Conservation (phyloP, 1,139 yeast genomes). For the Pneumocystis canis region DNA sequence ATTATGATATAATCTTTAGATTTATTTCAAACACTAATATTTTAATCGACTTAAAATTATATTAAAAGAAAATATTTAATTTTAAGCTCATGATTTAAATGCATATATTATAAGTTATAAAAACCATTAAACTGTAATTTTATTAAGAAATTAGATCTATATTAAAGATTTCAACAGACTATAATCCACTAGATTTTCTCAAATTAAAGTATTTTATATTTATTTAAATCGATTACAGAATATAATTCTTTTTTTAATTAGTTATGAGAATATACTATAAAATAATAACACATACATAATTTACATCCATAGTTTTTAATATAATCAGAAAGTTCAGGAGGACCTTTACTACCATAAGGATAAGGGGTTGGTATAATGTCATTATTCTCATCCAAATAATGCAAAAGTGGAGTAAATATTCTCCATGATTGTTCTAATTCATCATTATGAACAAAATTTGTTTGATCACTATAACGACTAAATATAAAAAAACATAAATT, state of each 20-base stretch:
- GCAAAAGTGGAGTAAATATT: slow-evolving; percentile 56
- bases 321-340: slow-evolving; percentile 46
- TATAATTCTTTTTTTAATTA: neutral
- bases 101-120: neutral
- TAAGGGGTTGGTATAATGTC: slow-evolving; percentile 42
- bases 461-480: slow-evolving; percentile 46
- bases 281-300: neutral
- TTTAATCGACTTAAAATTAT: neutral
- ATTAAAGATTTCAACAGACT: neutral
- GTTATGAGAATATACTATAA: neutral
- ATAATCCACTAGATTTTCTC: neutral
- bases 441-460: slow-evolving; percentile 95
- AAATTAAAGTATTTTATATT: neutral
- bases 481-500: neutral
- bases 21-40: neutral
- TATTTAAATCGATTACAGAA: neutral
- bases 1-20: neutral
- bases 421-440: slow-evolving; percentile 91
- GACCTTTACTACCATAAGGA: slow-evolving; percentile 89
- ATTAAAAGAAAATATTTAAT: neutral
- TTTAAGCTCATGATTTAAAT: neutral
- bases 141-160: neutral
- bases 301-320: slow-evolving; percentile 52
- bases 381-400: slow-evolving; percentile 50
- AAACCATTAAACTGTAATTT: neutral